phyloP scores from a whole-genome alignment of 805 yeast genomes.

The Kuraishia capsulata region DNA sequence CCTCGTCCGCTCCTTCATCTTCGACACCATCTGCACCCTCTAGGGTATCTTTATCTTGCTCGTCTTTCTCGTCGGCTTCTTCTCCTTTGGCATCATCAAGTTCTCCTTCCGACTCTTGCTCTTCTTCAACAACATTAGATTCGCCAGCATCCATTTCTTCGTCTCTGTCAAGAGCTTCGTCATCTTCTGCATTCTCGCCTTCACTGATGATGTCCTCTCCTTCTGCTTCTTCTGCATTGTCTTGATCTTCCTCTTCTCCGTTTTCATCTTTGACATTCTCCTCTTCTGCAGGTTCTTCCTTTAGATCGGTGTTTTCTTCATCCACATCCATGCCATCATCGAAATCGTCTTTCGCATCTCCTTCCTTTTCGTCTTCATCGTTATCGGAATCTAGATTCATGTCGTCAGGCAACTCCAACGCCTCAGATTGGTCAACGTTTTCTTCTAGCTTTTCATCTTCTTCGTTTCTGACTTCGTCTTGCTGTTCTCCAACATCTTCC shows the following conservation, averaged over 20 bases:
- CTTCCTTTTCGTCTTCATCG: constrained; percentile 42
- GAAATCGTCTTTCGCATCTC: constrained; percentile 13
- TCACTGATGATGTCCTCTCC: constrained; percentile 8
- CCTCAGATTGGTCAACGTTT: constrained; percentile 74
- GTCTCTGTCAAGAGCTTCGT: constrained; percentile 13
- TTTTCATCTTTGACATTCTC: constrained; percentile 14
- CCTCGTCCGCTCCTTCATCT: constrained; percentile 22
- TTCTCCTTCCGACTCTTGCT: constrained; percentile 15
- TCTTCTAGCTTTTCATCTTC: constrained; percentile 63
- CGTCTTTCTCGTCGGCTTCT: constrained; percentile 21
- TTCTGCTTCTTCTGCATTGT: constrained; percentile 17
- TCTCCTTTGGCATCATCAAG: constrained; percentile 9
- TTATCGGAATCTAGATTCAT: constrained; percentile 79
- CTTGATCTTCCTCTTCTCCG: constrained; percentile 18
- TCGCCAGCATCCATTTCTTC: constrained; percentile 21
- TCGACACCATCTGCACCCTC: constrained; percentile 21
- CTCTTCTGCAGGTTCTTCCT: constrained; percentile 9
- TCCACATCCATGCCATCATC: constrained; percentile 30
- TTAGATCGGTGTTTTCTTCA: constrained; percentile 21
- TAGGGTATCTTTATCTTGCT: constrained; percentile 21
- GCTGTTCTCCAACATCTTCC: constrained; percentile 33
- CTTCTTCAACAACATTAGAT: constrained; percentile 20
- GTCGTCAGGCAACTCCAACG: constrained; percentile 87
- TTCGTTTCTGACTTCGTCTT: constrained; percentile 64
- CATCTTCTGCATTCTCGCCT: constrained; percentile 12